Evolutionary conservation across 805 yeast species (phyloP), one percentile per base, ranked within the genome.

Genomic region (Ascoidea asiatica): DNA sequence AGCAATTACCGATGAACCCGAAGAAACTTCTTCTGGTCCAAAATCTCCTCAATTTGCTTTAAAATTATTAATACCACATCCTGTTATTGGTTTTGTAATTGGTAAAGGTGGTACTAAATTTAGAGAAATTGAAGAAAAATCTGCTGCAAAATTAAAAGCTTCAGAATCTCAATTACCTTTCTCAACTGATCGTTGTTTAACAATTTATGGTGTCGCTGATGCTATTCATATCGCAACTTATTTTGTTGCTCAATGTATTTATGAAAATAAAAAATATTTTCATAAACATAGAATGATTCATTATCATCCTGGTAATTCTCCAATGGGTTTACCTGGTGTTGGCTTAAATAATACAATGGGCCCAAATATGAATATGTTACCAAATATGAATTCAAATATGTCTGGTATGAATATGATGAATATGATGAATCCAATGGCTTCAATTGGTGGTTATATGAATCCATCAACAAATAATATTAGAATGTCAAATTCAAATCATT

Each of bases 211-310:
- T 5, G 90, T 83, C 13, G 87, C 88, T 1, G 95, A 86, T 62
- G 88, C 95, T 1, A 74, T 87, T 38, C 94, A 84, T 56, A 83
- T 85, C 52, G 95, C 95, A 7, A 67, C 79, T 0, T 84, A 80
- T 60, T 81, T 80, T 56, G 70, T 83, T 45, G 78, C 83, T 1
- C 82, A 79, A 58, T 80, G 83, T 3, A 68, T 80, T 44, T 56
- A 77, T 43, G 81, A 77, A 50, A 80, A 79, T 55, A 72, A 73
- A 48, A 77, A 72, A 49, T 51, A 60, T 23, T 62, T 67, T 44
- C 70, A 74, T 50, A 71, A 73, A 53, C 62, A 70, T n/a, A 79
- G 78, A 53, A 65, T 71, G 39, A 63, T 75, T 6, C 75, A 64
- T 54, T 79, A 78, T 56, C 74, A 77, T 52, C 86, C 88, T 4